A percentile compares a stretch with the other conserved stretches of the same genome.
These are phyloP conservation scores for Jasminum sambac DNA, from an alignment of 257 asterid species.

Conservation along the genomic window DNA sequence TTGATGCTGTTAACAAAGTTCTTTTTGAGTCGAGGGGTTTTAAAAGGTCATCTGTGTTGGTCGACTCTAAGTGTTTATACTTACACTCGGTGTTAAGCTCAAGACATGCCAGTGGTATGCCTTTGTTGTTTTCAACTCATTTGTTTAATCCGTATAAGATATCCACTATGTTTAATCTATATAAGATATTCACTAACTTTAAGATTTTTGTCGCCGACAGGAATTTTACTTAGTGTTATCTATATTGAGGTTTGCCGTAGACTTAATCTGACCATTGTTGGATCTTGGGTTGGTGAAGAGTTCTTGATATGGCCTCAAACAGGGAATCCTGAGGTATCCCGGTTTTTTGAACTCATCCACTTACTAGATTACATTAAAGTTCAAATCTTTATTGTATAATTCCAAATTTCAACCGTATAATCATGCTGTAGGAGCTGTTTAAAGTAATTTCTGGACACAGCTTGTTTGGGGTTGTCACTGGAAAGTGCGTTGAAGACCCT, in stretches of 20 bases:
- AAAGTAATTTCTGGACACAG: constrained; percentile 79
- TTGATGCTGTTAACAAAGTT: constrained; percentile 83
- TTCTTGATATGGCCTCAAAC: constrained; percentile 96
- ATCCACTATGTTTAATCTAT: constrained; percentile 17
- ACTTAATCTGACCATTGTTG: constrained; percentile 83
- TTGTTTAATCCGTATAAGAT: constrained; percentile 12
- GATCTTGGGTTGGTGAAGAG: constrained; percentile 98
- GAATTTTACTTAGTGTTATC: constrained; percentile 86
- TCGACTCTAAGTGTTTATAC: constrained; percentile 79
- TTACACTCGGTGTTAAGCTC: constrained; percentile 80
- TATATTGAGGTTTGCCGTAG: constrained; percentile 95
- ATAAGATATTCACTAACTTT: constrained; percentile 19
- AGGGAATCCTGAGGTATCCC: constrained; percentile 85
- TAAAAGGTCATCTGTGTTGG: constrained; percentile 68
- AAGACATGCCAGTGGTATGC: constrained; percentile 72
- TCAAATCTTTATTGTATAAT: neutral
- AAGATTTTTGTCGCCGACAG: constrained; percentile 41
- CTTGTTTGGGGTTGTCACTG: constrained; percentile 78
- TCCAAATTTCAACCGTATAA: constrained; percentile 15
- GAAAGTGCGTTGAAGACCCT: constrained; percentile 90
- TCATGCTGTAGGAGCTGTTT: constrained; percentile 67
- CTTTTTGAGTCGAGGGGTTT: constrained; percentile 74
- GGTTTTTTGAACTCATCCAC: constrained; percentile 13
- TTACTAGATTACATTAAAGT: neutral
- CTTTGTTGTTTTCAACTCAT: constrained; percentile 8